Evolutionary conservation across 1,284 basidiomycete genomes (phyloP).

Genomic region (Trametes sp.): DNA sequence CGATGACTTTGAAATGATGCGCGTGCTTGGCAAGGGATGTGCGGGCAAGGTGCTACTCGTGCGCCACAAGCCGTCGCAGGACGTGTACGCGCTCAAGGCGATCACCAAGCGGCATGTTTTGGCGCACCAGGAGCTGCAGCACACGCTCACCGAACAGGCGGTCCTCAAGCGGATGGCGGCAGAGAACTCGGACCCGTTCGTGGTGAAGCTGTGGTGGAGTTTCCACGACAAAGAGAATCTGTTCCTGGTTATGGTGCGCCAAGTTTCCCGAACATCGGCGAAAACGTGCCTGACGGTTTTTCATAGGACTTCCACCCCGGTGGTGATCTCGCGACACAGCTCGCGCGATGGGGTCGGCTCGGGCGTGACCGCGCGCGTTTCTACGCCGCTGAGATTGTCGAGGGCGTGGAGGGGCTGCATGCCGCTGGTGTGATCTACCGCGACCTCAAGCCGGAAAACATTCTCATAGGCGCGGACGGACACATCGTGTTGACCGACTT

Average conservation of each 20-base stretch:
- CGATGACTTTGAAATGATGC: conserved; percentile 95
- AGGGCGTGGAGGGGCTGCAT: conserved; percentile 92
- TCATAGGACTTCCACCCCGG: conserved; percentile 92
- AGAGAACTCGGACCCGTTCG: conserved; percentile 86
- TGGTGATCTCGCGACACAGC: conserved; percentile 95
- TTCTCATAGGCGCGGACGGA: conserved; percentile 91
- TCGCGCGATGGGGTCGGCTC: conserved; percentile 92
- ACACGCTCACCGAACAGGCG: conserved; percentile 94
- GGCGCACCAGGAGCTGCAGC: conserved; percentile 93
- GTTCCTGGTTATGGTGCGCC: conserved; percentile 83
- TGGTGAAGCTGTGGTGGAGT: conserved; percentile 94
- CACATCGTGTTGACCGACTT: conserved; percentile 98
- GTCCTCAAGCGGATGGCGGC: conserved; percentile 91
- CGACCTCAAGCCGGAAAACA: conserved; percentile 94
- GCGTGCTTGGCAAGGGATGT: conserved; percentile 95
- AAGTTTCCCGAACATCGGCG: not conserved
- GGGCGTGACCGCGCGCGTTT: conserved; percentile 94
- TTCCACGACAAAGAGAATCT: conserved; percentile 97
- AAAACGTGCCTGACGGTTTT: conserved; percentile 28
- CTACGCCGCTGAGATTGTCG: conserved; percentile 95
- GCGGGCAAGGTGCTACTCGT: conserved; percentile 94
- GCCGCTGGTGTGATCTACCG: conserved; percentile 88
- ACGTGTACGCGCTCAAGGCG: conserved; percentile 92
- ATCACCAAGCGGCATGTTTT: conserved; percentile 97
- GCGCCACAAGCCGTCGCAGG: conserved; percentile 72